A percentile compares a stretch with the other conserved stretches of the same genome.
Evolutionary conservation across 2,329 filamentous ascomycete species (phyloP).

Genomic region (Apiospora rasikravindrae): DNA sequence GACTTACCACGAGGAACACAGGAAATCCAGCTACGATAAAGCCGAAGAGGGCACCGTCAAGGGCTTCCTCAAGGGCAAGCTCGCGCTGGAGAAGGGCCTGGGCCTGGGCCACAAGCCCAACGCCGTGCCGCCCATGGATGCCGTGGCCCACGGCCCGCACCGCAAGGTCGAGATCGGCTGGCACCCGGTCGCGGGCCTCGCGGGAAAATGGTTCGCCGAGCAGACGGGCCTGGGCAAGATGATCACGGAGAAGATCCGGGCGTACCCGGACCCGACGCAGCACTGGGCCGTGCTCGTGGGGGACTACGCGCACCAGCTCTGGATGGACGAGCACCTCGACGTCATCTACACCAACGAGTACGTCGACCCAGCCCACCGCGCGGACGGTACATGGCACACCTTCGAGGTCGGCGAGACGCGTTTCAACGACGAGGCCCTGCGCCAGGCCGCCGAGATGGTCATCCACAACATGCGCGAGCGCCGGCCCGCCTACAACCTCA

Average conservation of each 20-base stretch:
- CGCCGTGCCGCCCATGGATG: slow-evolving; percentile 46
- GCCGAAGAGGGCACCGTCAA: slow-evolving; percentile 25
- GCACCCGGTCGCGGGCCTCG: slow-evolving; percentile 62
- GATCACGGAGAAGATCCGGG: slow-evolving; percentile 60
- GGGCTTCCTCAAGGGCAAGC: slow-evolving; percentile 45
- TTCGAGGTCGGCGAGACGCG: slow-evolving; percentile 57
- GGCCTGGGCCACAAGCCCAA: slow-evolving; percentile 52
- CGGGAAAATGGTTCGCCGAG: slow-evolving; percentile 64
- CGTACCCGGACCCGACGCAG: slow-evolving; percentile 63
- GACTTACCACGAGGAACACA: background rate
- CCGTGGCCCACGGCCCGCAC: slow-evolving; percentile 42
- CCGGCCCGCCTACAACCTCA: slow-evolving; percentile 60
- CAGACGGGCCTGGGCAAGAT: slow-evolving; percentile 59
- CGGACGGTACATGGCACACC: slow-evolving; percentile 51
- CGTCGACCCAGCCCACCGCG: slow-evolving; percentile 48
- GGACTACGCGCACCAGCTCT: slow-evolving; percentile 61
- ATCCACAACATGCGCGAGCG: slow-evolving; percentile 57
- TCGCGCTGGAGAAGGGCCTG: slow-evolving; percentile 47
- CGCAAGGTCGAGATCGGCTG: slow-evolving; percentile 60
- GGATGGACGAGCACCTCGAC: slow-evolving; percentile 64
- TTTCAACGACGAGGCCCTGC: slow-evolving; percentile 59
- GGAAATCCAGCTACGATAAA: slow-evolving; percentile 15
- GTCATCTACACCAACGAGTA: slow-evolving; percentile 62
- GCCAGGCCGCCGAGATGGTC: slow-evolving; percentile 56
- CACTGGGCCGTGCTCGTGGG: slow-evolving; percentile 65